phyloP scores from a whole-genome alignment of 257 asterid genomes.

The Nicotiana otophora region DNA sequence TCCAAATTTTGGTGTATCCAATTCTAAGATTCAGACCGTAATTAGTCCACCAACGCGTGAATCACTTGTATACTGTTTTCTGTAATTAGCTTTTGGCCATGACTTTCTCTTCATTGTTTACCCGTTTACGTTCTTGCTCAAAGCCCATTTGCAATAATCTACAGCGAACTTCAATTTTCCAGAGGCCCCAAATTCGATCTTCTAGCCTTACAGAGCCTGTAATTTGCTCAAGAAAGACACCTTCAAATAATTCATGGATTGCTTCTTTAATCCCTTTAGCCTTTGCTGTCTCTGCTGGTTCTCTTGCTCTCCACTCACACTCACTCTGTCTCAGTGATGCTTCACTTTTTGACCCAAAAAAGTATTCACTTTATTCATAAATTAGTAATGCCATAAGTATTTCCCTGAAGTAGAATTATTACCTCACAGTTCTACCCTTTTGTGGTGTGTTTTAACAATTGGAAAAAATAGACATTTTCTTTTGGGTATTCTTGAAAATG shows the following conservation, averaged over 20 bases:
- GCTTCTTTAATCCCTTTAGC: conserved; percentile 60
- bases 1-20: too few relatives aligned
- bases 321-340: conserved; percentile 62
- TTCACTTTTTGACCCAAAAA: conserved; percentile 35
- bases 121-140: conserved; percentile 55
- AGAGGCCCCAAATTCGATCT: conserved; percentile 15
- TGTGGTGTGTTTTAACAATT: neutral
- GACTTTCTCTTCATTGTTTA: conserved; percentile 47
- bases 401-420: neutral
- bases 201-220: conserved; percentile 23
- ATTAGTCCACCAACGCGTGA: too few relatives aligned
- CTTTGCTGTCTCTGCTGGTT: conserved; percentile 54
- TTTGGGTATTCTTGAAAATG: neutral
- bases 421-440: neutral
- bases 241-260: conserved; percentile 11
- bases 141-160: conserved; percentile 28
- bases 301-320: conserved; percentile 41
- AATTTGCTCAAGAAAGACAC: conserved; percentile 10
- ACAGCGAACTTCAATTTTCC: conserved; percentile 17
- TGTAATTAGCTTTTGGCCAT: conserved; percentile 17
- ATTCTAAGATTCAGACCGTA: too few relatives aligned
- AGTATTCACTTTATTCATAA: conserved; percentile 28
- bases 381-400: neutral
- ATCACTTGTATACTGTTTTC: neutral
- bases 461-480: neutral